Evolutionary conservation across 1,284 basidiomycete species (phyloP).

Genomic region (Sporisorium graminicola): DNA sequence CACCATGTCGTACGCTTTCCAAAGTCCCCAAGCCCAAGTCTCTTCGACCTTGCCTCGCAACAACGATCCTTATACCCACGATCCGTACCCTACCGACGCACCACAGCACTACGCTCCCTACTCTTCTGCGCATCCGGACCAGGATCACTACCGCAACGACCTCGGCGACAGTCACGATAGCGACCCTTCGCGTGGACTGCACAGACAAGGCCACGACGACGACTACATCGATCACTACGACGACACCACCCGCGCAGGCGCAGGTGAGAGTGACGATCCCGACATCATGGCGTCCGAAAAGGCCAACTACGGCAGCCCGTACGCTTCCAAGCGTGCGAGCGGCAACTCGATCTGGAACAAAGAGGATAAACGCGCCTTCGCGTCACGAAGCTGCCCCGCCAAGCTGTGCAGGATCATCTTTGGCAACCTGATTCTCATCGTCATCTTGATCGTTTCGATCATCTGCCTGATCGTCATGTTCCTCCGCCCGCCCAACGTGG

Average conservation of each 20-base stretch:
- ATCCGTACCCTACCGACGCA: slow-evolving; percentile 23
- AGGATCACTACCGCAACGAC: slow-evolving; percentile 23
- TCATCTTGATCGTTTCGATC: slow-evolving; percentile 60
- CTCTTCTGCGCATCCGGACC: slow-evolving; percentile 3
- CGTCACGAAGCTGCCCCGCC: slow-evolving; percentile 48
- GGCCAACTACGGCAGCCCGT: slow-evolving; percentile 22
- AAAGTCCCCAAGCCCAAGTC: slow-evolving; percentile 29
- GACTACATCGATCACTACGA: slow-evolving; percentile 10
- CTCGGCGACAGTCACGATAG: slow-evolving; percentile 28
- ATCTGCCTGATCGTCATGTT: slow-evolving; percentile 63
- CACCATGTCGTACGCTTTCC: slow-evolving; percentile 52
- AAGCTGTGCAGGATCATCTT: slow-evolving; percentile 60
- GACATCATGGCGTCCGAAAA: slow-evolving; percentile 36
- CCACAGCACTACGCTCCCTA: slow-evolving; percentile 20
- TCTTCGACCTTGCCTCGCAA: slow-evolving; percentile 25
- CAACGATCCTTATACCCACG: slow-evolving; percentile 25
- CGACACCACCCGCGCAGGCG: slow-evolving; percentile 26
- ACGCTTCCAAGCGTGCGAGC: slow-evolving; percentile 39
- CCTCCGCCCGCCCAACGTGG: slow-evolving; percentile 65
- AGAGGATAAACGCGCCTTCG: slow-evolving; percentile 60
- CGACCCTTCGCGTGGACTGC: slow-evolving; percentile 22
- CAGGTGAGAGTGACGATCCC: slow-evolving; percentile 8
- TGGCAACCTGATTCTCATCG: slow-evolving; percentile 57
- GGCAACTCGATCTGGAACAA: slow-evolving; percentile 64
- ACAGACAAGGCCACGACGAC: slow-evolving; percentile 11